Evolutionary conservation across 208 protist genomes (phyloP), one percentile per base, ranked within the genome.

Genomic region (Crithidia sp.): DNA sequence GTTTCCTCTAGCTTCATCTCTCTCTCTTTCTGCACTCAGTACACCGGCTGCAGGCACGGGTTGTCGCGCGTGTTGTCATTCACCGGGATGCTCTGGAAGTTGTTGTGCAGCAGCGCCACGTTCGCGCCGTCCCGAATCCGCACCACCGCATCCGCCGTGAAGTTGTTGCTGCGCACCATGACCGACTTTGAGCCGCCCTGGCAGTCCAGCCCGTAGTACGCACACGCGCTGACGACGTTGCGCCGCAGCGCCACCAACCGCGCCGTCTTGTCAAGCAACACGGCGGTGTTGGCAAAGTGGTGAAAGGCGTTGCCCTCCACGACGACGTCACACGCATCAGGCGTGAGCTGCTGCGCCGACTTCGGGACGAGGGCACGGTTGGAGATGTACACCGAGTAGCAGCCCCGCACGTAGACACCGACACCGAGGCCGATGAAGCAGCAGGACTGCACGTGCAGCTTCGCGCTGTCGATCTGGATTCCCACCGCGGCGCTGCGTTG

Each of bases 171-270:
- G 41, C 81, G 71, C 36, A 96, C 76, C 52, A 74, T 37, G n/a
- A 93, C 82, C 45, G 70, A 68, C 36, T 70, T 71, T 10, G 56
- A 71, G 0, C 87, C 86, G 43, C 78, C 74, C 4, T 84, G 79
- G 74, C 82, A 89, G 79, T 95, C 90, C 14, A 96, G 67, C 2
- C 79, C 88, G 79, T 96, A 96, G 83, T 96, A 88, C 17, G 70
- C 89, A 58, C 88, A 96, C 50, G 87, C 81, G 28, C 78, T 61
- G 5, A 94, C 70, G 49, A 76, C 67, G 75, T 89, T 93, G 40
- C 71, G 62, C 36, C 72, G 62, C 12, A 96, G 44, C 40, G 81
- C 69, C 17, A 93, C 88, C 28, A 85, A 82, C 52, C 77, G 64
- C 39, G 90, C 86, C 37, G 53, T 79, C 50, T 62, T 67, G 36